phyloP scores from a whole-genome alignment of 2,329 filamentous ascomycete species.

The Fusarium napiforme region DNA sequence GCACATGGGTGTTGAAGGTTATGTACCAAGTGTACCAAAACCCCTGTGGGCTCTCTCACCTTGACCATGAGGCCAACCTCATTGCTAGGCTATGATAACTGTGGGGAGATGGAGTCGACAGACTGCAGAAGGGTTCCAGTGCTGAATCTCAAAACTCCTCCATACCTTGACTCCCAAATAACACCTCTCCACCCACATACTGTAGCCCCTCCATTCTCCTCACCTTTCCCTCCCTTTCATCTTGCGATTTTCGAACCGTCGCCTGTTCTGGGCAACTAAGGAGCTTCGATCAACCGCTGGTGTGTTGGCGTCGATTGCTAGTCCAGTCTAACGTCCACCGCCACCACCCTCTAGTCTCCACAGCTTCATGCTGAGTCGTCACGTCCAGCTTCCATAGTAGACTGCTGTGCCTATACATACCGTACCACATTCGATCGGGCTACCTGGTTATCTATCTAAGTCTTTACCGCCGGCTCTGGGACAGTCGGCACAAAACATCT shows the following conservation, averaged over 20 bases:
- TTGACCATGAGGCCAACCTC: constrained; percentile 39
- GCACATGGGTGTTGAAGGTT: constrained; percentile 36
- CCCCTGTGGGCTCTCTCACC: constrained; percentile 28
- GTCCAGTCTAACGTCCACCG: constrained; percentile 42
- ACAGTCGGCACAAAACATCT: constrained; percentile 13
- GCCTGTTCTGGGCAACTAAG: constrained; percentile 41
- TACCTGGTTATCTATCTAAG: constrained; percentile 23
- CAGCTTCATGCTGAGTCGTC: constrained; percentile 39
- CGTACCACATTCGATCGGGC: constrained; percentile 30
- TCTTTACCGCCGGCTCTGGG: constrained; percentile 25
- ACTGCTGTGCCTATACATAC: constrained; percentile 7
- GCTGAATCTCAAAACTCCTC: constrained; percentile 42
- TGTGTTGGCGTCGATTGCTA: constrained; percentile 45
- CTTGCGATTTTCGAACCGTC: constrained; percentile 41
- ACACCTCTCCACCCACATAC: constrained; percentile 46
- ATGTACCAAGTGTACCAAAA: constrained; percentile 8
- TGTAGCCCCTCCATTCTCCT: constrained; percentile 45
- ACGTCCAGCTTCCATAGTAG: constrained; percentile 34
- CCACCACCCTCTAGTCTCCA: constrained; percentile 44
- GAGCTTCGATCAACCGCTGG: constrained; percentile 46
- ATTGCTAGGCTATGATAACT: constrained; percentile 37
- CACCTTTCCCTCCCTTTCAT: constrained; percentile 41
- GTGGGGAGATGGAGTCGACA: constrained; percentile 45
- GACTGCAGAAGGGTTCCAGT: constrained; percentile 34
- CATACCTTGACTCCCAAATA: constrained; percentile 46